Base-by-base conservation (phyloP, 495 filamentous ascomycete genomes). In the Filosporella fistucella region DNA sequence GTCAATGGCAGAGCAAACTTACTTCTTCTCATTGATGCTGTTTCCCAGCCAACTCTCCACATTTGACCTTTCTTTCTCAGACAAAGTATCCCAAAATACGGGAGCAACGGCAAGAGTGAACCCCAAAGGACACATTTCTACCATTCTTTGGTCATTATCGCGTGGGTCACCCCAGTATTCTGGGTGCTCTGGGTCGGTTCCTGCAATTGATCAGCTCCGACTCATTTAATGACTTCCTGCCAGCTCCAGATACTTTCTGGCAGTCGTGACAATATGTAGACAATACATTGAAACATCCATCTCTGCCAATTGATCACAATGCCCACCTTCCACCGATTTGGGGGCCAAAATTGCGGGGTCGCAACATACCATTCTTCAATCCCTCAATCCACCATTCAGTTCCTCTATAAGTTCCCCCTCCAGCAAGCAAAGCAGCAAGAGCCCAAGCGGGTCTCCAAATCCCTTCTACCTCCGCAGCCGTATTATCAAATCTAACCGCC, bases 71-170 rank as follows among this genome's bases (percentile, higher is more conserved):
- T 84, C 74, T 52, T 68, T 67, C 30, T 72, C 71, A 4, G 68
- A 72, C 49, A 91, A 65, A 1, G 75, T 75, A 30, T 80, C 66
- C 86, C 85, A 91, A 47, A 91, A 81, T 3, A 55, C 56, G 14
- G 56, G 56, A 6, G 52, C 56, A 29, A 55, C 52, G 33, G 56
- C 56, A 11, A 65, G 45, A 6, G 52, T 52, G 53, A 56, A 67
- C 9, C 77, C 77, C 46, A 89, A 71, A 11, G 85, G 85, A 56
- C 84, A 88, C 76, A 88, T 87, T 61, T 89, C 86, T 16, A 89
- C 86, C 84, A 89, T 89, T n/a, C 86, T 69, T 69, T 89, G 85
- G 52, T 89, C 85, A 45, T 80, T 75, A 58, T 87, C 84, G 52
- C 80, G 70, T 43, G 84, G 80, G 29, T 76, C 75, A 4, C 85